Conservation (phyloP, 306 rosid species). For the Vicia faba region DNA sequence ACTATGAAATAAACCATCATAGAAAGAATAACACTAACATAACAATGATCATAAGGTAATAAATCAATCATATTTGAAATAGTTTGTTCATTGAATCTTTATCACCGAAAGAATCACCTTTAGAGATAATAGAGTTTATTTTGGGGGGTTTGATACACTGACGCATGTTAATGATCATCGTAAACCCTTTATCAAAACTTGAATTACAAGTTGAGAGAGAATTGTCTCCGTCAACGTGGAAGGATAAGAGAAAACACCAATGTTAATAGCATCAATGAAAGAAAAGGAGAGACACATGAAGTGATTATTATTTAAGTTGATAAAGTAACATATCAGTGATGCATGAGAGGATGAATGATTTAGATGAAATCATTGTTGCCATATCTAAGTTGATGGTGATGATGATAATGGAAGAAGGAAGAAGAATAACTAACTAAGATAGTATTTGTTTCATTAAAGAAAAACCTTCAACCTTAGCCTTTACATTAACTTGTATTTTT, state of each 20-base stretch:
- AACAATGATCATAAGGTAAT: slow-evolving; percentile 84
- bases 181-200: slow-evolving; percentile 66
- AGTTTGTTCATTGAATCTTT: slow-evolving; percentile 92
- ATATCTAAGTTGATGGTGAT: slow-evolving; percentile 22
- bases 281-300: not conserved
- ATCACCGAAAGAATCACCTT: slow-evolving; percentile 73
- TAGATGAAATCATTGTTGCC: slow-evolving; percentile 53
- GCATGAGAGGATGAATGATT: slow-evolving; percentile 61
- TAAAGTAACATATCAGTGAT: slow-evolving; percentile 47
- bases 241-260: slow-evolving; percentile 40
- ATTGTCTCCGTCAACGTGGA: slow-evolving; percentile 78
- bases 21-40: slow-evolving; percentile 62
- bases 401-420: not conserved
- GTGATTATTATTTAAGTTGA: slow-evolving; percentile 21
- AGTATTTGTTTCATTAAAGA: not conserved
- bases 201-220: slow-evolving; percentile 75
- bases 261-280: slow-evolving; percentile 27
- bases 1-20: not conserved
- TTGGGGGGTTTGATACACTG: slow-evolving; percentile 69
- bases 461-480: not conserved
- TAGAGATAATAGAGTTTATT: slow-evolving; percentile 71
- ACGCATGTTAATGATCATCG: slow-evolving; percentile 81
- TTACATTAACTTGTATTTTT: not conserved
- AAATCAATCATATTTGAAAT: slow-evolving; percentile 88
- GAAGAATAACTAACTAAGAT: not conserved